phyloP scores from a whole-genome alignment of 2,329 filamentous ascomycete species.

The Aspergillus pseudoviridinutans region DNA sequence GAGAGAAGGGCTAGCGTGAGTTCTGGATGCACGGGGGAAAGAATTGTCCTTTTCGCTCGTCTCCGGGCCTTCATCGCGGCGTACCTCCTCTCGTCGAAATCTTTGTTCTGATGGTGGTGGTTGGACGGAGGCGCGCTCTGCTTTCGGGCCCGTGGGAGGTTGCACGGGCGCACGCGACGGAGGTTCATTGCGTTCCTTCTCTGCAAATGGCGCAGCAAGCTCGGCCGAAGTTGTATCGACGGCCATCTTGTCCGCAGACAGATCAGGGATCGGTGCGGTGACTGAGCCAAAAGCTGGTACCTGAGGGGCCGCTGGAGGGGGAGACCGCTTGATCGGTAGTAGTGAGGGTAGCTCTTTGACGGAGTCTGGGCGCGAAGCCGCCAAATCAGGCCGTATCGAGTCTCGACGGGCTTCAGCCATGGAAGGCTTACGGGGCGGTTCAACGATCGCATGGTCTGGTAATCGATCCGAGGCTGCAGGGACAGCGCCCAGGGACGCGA shows the following conservation, averaged over 20 bases:
- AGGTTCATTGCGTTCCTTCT: constrained; percentile 23
- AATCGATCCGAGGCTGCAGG: constrained; percentile 19
- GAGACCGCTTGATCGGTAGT: constrained; percentile 27
- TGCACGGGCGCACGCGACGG: constrained; percentile 24
- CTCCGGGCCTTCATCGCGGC: constrained; percentile 21
- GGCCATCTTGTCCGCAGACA: constrained; percentile 18
- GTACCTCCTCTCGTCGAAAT: constrained; percentile 20
- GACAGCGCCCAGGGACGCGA: constrained; percentile 7
- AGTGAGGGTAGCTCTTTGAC: constrained; percentile 24
- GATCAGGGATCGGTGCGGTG: constrained; percentile 22
- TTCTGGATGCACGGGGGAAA: constrained; percentile 21
- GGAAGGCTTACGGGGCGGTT: constrained; percentile 23
- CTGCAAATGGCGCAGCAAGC: constrained; percentile 6
- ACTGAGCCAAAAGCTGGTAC: constrained; percentile 42
- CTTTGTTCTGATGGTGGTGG: constrained; percentile 20
- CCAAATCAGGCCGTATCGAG: constrained; percentile 24
- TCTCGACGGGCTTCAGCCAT: constrained; percentile 31
- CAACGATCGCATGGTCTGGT: constrained; percentile 21
- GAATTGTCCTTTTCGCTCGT: constrained; percentile 21
- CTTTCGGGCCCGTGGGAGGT: constrained; percentile 44
- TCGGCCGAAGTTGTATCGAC: constrained; percentile 9
- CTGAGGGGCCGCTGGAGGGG: constrained; percentile 39
- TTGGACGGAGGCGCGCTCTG: constrained; percentile 30
- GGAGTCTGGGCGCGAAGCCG: constrained; percentile 22
- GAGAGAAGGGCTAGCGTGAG: constrained; percentile 11